These are phyloP conservation scores for Leavenworthia alabamica DNA, from an alignment of 345 rosid genomes.

Conservation along the genomic window DNA sequence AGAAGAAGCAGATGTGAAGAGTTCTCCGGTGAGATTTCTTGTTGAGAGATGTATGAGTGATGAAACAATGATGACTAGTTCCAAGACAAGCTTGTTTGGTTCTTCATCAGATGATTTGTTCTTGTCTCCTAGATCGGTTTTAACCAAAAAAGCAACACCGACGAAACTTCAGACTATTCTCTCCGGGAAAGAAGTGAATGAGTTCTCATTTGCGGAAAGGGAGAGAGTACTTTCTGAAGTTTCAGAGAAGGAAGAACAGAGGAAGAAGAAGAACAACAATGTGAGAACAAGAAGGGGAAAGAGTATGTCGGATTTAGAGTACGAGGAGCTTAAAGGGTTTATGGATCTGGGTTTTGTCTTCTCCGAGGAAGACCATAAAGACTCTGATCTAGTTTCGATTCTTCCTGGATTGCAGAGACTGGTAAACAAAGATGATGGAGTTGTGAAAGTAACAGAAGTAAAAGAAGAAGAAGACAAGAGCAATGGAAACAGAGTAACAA, in stretches of 20 bases:
- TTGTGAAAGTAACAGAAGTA: background rate
- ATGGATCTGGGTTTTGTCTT: slow-evolving; percentile 75
- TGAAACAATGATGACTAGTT: slow-evolving; percentile 29
- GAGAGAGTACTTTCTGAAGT: slow-evolving; percentile 1
- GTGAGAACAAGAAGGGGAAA: slow-evolving; percentile 28
- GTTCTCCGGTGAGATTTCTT: slow-evolving; percentile 8
- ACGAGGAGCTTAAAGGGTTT: slow-evolving; percentile 63
- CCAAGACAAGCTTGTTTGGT: slow-evolving; percentile 21
- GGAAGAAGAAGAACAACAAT: slow-evolving; percentile 19
- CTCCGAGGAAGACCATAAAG: slow-evolving; percentile 51
- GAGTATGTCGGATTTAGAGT: slow-evolving; percentile 64
- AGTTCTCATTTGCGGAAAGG: slow-evolving; percentile 1
- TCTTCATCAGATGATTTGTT: slow-evolving; percentile 26
- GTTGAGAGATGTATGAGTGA: slow-evolving; percentile 44
- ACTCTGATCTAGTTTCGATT: slow-evolving; percentile 43
- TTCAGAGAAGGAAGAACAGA: slow-evolving; percentile 10
- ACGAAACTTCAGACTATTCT: slow-evolving; percentile 46
- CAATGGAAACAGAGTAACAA: slow-evolving; percentile 15
- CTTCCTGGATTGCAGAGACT: slow-evolving; percentile 59
- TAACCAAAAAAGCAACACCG: slow-evolving; percentile 12
- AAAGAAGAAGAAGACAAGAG: slow-evolving; percentile 12
- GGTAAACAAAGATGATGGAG: slow-evolving; percentile 21
- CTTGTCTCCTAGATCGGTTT: slow-evolving; percentile 44
- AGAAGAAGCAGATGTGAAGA: slow-evolving; percentile 20
- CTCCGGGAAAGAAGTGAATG: slow-evolving; percentile 46